These are phyloP conservation scores for Debaryomyces maramus DNA, from an alignment of 805 yeast genomes.

Conservation along the genomic window DNA sequence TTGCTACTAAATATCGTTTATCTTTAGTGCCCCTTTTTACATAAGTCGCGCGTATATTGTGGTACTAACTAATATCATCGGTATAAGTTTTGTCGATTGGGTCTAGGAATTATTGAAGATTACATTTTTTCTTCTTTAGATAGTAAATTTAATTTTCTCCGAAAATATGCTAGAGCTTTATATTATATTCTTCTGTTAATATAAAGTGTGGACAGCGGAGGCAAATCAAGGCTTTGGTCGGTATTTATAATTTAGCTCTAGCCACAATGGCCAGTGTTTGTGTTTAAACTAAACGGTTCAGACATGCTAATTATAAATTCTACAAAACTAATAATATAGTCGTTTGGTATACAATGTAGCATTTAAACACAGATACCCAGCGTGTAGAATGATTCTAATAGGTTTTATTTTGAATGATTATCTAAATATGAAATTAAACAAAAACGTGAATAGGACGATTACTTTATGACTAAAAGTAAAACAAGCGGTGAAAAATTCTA, in stretches of 20 bases:
- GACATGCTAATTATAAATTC: constrained; percentile 6
- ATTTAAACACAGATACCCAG: too few species aligned
- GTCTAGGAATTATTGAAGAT: neutral
- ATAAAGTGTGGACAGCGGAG: constrained; percentile 52
- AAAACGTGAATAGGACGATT: neutral
- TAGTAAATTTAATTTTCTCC: constrained; percentile 31
- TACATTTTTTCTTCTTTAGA: constrained; percentile 18
- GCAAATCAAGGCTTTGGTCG: constrained; percentile 21
- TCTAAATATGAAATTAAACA: neutral
- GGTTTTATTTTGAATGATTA: neutral
- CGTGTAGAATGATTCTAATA: neutral
- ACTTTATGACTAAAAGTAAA: neutral
- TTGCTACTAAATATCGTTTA: too few species aligned
- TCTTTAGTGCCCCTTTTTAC: too few species aligned
- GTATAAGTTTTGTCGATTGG: neutral
- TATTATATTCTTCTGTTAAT: constrained; percentile 24
- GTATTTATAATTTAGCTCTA: constrained; percentile 6
- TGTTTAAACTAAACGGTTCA: neutral
- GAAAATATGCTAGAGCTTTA: constrained; percentile 44
- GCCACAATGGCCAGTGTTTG: constrained; percentile 4
- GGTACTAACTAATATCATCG: neutral
- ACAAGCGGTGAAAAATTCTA: neutral
- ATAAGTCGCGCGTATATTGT: neutral
- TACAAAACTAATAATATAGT: constrained; percentile 1
- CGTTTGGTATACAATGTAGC: neutral